Evolutionary conservation across 2,329 filamentous ascomycete genomes (phyloP), one percentile per base, ranked within the genome.

Genomic region (Colletotrichum sp.): DNA sequence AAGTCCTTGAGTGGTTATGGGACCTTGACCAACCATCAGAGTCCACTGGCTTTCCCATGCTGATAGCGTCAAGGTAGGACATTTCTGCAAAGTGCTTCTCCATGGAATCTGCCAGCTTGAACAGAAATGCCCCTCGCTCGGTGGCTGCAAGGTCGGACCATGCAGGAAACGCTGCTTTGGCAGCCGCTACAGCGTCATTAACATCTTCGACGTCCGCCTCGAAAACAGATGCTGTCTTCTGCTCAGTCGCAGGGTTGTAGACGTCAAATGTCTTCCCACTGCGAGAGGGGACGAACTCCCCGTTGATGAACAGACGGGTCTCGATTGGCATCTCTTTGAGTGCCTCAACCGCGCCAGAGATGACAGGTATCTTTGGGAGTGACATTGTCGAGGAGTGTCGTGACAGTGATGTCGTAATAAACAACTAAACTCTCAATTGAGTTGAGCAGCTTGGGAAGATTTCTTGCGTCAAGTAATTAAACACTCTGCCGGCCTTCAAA

Each of bases 11-110:
- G 44, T 95, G 95, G n/a, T 88, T 84, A 1, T 65, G 92, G 91
- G 16, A 94, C 91, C 85, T 95, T 95, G 83, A 95, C 93, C 8
- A 93, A 92, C 85, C 91, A 95, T 28, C 94, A 18, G 52, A 57
- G 18, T 57, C 52, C 22, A 57, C 52, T 15, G 52, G 52, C 52
- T 57, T 57, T 24, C 52, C 52, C 52, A 57, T 57, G 22, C 52
- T 57, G 52, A 57, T 10, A 9, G 24, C 52, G 52, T 57, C 52
- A 7, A 57, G 52, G 24, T 57, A 57, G 22, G 52, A 57, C 52
- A 57, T 57, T n/a, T 57, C 52, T 28, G 52, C 52, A 28, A 57
- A 57, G 52, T 57, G 24, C 52, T 91, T 82, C 79, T 93, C 91
- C 48, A 94, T 85, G 59, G 95, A 84, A 72, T 92, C 88, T 22